Evolutionary conservation across 1,284 basidiomycete genomes (phyloP).

Genomic region (Cutaneotrichosporon cyanovorans): DNA sequence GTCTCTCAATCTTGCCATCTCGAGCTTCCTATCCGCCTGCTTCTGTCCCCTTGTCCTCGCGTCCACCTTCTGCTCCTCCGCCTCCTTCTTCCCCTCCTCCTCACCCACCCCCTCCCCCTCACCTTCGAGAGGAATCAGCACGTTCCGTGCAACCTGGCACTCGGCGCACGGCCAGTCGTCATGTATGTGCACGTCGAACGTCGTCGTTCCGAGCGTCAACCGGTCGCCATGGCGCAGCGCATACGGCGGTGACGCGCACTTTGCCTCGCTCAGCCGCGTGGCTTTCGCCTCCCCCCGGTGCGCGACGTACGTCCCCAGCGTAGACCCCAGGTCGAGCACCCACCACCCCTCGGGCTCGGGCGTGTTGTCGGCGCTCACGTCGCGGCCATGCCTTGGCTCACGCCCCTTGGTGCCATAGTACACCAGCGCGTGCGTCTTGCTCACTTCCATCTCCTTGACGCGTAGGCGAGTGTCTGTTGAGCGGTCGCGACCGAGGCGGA

Average conservation of each 20-base stretch:
- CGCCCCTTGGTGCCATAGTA: constrained; percentile 16
- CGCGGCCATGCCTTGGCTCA: not conserved
- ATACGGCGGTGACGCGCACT: constrained; percentile 30
- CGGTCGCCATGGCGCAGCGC: constrained; percentile 25
- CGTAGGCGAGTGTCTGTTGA: constrained; percentile 30
- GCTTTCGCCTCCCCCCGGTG: constrained; percentile 12
- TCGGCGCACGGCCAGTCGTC: constrained; percentile 39
- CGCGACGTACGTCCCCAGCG: constrained; percentile 41
- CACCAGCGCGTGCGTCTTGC: constrained; percentile 41
- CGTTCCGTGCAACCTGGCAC: constrained; percentile 28
- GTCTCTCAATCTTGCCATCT: constrained; percentile 30
- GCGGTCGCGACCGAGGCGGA: constrained; percentile 40
- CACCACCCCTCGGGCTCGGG: constrained; percentile 29
- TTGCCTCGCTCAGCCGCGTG: constrained; percentile 23
- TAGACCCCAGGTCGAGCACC: constrained; percentile 43
- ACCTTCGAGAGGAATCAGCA: constrained; percentile 33
- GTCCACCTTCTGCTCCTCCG: not conserved
- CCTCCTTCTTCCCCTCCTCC: not conserved
- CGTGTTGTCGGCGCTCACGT: constrained; percentile 1
- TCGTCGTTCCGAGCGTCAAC: constrained; percentile 35
- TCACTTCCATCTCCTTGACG: constrained; percentile 43
- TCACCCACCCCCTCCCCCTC: constrained; percentile 5
- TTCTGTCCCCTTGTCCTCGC: constrained; percentile 2
- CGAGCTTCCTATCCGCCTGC: constrained; percentile 19
- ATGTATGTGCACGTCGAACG: constrained; percentile 38